Conservation (phyloP, 805 yeast species). For the Lachancea lanzarotensis region DNA sequence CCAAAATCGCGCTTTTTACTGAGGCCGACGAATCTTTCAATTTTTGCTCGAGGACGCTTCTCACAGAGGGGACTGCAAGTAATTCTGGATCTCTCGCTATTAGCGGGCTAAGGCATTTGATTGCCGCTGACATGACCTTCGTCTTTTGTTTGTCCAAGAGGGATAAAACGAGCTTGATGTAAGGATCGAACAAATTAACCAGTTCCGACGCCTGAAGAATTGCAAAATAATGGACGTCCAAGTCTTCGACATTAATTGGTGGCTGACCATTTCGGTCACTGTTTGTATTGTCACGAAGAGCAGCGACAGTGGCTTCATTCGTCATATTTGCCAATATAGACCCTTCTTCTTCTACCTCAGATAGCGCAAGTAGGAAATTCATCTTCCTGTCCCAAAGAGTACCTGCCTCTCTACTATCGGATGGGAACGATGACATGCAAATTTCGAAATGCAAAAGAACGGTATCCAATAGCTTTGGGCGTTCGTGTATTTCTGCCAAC, state of each 20-base stretch:
- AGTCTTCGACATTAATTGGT: not conserved
- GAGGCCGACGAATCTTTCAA: constrained; percentile 59
- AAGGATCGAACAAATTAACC: constrained; percentile 42
- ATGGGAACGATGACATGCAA: not conserved
- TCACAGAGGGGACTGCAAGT: constrained; percentile 44
- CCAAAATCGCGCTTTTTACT: constrained; percentile 72
- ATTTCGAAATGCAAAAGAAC: not conserved
- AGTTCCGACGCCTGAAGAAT: constrained; percentile 16
- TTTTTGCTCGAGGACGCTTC: constrained; percentile 43
- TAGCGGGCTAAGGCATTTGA: constrained; percentile 53
- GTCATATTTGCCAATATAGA: not conserved
- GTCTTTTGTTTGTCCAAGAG: constrained; percentile 44
- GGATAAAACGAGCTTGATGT: constrained; percentile 43
- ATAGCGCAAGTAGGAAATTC: not conserved
- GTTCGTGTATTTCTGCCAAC: not conserved
- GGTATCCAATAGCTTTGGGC: not conserved
- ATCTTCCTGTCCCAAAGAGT: constrained; percentile 3
- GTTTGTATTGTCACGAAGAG: not conserved
- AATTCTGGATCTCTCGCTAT: constrained; percentile 48
- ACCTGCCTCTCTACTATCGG: not conserved
- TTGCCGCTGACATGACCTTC: constrained; percentile 55
- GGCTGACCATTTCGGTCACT: too few species aligned
- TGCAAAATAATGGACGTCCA: not conserved
- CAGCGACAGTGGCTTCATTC: not conserved
- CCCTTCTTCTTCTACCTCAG: not conserved